These are phyloP conservation scores for Neonectria hederae DNA, from an alignment of 2,329 filamentous ascomycete genomes.

Conservation along the genomic window DNA sequence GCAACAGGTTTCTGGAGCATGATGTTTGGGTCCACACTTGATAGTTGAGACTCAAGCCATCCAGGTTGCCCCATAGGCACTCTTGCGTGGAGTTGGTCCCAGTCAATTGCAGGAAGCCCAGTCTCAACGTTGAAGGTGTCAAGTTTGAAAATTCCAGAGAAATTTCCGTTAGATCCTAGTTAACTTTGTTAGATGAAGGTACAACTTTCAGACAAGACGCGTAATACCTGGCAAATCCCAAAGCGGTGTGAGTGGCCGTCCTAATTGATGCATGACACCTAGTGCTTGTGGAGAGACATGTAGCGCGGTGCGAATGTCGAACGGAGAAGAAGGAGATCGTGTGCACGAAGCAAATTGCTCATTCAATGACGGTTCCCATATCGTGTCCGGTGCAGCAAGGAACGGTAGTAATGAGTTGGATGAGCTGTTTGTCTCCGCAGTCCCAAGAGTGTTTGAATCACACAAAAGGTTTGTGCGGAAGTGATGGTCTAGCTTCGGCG, in stretches of 20 bases:
- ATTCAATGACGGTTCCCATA: not conserved
- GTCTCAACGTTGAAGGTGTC: not conserved
- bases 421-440: no score
- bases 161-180: not conserved
- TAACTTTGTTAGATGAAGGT: not conserved
- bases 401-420: not conserved
- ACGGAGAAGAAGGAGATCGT: not conserved
- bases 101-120: not conserved
- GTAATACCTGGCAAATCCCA: not conserved
- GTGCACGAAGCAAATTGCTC: not conserved
- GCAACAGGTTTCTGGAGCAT: not conserved
- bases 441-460: not conserved
- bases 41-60: not conserved
- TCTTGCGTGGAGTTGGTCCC: not conserved
- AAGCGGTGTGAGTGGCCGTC: not conserved
- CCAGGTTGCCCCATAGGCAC: not conserved
- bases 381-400: not conserved
- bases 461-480: no score
- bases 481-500: no score
- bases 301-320: rapidly evolving
- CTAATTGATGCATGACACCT: not conserved
- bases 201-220: not conserved
- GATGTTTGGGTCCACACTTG: not conserved
- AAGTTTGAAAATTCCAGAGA: not conserved
- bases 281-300: not conserved